These are phyloP conservation scores for Lactarius tabidus DNA, from an alignment of 768 basidiomycete species.

Conservation along the genomic window DNA sequence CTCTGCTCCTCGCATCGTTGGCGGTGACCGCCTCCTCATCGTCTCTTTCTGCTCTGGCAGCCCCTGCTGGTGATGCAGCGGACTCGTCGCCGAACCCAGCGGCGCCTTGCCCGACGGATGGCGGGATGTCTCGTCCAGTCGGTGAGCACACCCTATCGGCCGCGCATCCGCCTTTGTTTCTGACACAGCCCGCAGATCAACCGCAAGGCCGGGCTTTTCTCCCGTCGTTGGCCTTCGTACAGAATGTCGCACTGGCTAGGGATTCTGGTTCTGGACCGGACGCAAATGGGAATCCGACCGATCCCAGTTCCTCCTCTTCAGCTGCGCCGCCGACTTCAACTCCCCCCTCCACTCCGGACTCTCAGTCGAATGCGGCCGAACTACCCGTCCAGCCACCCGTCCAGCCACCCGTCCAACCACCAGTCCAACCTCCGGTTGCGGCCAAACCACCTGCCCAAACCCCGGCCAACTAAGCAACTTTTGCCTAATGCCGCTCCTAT, in stretches of 20 bases:
- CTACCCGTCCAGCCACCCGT: too few relatives aligned
- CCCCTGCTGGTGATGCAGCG: slow-evolving; percentile 26
- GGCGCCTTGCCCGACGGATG: slow-evolving; percentile 11
- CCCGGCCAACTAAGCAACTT: too few relatives aligned
- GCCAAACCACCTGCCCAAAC: too few relatives aligned
- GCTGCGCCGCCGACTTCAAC: too few relatives aligned
- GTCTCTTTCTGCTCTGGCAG: slow-evolving; percentile 32
- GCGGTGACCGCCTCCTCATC: slow-evolving; percentile 30
- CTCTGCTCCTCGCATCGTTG: slow-evolving; percentile 32
- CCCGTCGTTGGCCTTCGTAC: too few relatives aligned
- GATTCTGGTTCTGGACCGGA: background rate
- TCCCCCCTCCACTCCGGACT: slow-evolving; percentile 8
- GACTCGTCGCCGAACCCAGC: slow-evolving; percentile 5
- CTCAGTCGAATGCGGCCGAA: too few relatives aligned
- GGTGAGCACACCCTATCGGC: background rate
- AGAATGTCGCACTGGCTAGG: too few relatives aligned
- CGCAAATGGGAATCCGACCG: background rate
- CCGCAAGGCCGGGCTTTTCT: background rate
- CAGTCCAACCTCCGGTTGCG: too few relatives aligned
- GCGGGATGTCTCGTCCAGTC: background rate
- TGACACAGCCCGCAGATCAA: slow-evolving; percentile 7
- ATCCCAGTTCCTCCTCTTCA: background rate
- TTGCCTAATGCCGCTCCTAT: too few relatives aligned
- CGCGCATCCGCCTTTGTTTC: background rate
- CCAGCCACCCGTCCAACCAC: too few relatives aligned